phyloP scores from a whole-genome alignment of 306 rosid species.

The Morella rubra region DNA sequence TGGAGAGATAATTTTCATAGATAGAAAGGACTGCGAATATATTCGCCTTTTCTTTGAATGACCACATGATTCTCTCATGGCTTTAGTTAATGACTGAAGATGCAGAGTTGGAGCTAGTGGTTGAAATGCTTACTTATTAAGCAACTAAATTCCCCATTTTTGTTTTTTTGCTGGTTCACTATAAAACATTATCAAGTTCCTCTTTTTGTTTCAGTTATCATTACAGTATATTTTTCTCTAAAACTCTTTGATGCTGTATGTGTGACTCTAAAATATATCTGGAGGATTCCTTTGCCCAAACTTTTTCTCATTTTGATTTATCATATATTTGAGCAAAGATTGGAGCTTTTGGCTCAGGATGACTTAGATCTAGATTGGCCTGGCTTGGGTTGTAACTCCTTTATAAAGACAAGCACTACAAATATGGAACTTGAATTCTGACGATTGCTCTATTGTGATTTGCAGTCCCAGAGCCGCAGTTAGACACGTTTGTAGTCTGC shows the following conservation, averaged over 20 bases:
- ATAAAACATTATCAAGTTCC: neutral
- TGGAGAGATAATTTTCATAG: neutral
- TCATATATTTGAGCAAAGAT: neutral
- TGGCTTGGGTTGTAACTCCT: neutral
- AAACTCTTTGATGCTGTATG: neutral
- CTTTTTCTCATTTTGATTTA: neutral
- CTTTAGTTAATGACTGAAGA: neutral
- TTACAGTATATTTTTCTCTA: neutral
- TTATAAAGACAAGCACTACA: neutral
- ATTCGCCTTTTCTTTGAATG: neutral
- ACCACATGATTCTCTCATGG: neutral
- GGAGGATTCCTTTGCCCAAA: neutral
- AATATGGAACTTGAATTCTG: neutral
- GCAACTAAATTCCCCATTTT: neutral
- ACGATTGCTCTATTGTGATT: neutral
- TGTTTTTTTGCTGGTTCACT: neutral
- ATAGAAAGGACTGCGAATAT: neutral
- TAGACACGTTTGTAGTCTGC: slow-evolving; percentile 85
- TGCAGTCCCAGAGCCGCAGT: slow-evolving; percentile 73
- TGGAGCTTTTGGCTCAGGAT: neutral
- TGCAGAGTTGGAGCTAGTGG: neutral
- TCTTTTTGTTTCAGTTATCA: neutral
- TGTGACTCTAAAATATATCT: neutral
- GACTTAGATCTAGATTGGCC: neutral
- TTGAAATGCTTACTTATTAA: neutral